These are phyloP conservation scores for Hortaea sp. DNA, from an alignment of 2,329 filamentous ascomycete species.

Conservation along the genomic window DNA sequence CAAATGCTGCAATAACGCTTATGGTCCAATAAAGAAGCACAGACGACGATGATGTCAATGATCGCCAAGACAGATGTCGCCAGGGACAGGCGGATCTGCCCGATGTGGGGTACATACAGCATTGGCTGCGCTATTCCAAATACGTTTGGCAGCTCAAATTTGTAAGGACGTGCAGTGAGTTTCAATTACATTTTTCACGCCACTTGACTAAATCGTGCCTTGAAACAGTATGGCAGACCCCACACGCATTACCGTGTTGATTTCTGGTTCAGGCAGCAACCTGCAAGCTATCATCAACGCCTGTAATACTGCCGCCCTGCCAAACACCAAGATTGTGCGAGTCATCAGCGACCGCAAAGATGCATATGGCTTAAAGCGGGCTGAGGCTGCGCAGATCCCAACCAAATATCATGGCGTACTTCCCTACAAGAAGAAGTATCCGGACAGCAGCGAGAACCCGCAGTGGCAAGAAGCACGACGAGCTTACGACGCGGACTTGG, in stretches of 20 bases:
- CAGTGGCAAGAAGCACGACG: conserved; percentile 42
- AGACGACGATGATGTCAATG: too few relatives aligned
- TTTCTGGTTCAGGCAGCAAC: conserved; percentile 66
- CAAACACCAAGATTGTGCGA: conserved; percentile 46
- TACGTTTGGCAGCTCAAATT: not conserved
- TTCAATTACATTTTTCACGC: not conserved
- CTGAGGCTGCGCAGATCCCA: conserved; percentile 52
- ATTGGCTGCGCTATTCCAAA: not conserved
- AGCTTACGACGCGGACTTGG: conserved; percentile 67
- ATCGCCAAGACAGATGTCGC: too few relatives aligned
- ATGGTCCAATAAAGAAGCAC: too few relatives aligned
- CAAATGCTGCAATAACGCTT: too few relatives aligned
- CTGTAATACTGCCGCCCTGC: conserved; percentile 37
- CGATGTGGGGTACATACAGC: too few relatives aligned
- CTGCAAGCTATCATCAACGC: conserved; percentile 67
- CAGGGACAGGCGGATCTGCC: too few relatives aligned
- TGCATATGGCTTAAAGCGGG: conserved; percentile 55
- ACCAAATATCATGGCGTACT: conserved; percentile 75
- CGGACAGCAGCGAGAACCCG: conserved; percentile 35
- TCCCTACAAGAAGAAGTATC: conserved; percentile 61
- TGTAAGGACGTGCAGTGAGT: not conserved
- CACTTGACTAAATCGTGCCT: not conserved
- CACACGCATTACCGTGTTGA: conserved; percentile 30
- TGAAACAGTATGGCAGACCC: conserved; percentile 1
- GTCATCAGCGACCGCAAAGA: conserved; percentile 58